Evolutionary conservation across 345 rosid genomes (phyloP), one percentile per base, ranked within the genome.

Genomic region (Dipteronia sinensis): DNA sequence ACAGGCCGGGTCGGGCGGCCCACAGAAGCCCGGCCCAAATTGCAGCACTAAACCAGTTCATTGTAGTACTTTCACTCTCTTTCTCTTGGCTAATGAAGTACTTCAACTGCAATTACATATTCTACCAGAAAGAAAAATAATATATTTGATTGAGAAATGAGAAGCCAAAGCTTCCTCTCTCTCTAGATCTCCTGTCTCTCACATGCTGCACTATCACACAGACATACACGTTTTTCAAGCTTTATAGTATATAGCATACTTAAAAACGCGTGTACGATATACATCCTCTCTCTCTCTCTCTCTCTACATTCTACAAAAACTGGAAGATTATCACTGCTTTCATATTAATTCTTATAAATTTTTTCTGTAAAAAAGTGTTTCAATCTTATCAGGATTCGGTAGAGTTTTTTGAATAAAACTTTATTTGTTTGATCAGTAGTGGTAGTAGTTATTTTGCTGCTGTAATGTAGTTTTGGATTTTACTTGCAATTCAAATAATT

Each of bases 371-470:
- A 71, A 79, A 78, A 67, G 78, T 23, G 65, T 59, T 63, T 6
- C 63, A 79, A 62, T 55, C 83, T 64, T 75, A 72, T 79, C 83
- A 47, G 66, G 83, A 83, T 68, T 86, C 74, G 88, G 87, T 83
- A 71, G 83, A 22, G 58, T 51, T 42, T 42, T 42, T 42, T 72
- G 78, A 78, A 78, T 62, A 67, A 67, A 74, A 25, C 38, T 59
- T 46, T 34, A 34, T 34, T 34, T 4, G 6, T 34, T 34, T 34
- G 7, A n/a, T n/a, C n/a, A 34, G 38, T 34, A 75, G 87, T 82
- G 87, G 91, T 82, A 79, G 91, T 47, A 82, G 89, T 85, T 82
- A 47, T 1, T 6, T 79, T 79, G 86, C 82, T 80, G 75, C 77
- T 76, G 83, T 80, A 55, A 76, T 76, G 76, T 58, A 47, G 15